Conservation (phyloP, 768 basidiomycete species). For the Suillus subluteus region DNA sequence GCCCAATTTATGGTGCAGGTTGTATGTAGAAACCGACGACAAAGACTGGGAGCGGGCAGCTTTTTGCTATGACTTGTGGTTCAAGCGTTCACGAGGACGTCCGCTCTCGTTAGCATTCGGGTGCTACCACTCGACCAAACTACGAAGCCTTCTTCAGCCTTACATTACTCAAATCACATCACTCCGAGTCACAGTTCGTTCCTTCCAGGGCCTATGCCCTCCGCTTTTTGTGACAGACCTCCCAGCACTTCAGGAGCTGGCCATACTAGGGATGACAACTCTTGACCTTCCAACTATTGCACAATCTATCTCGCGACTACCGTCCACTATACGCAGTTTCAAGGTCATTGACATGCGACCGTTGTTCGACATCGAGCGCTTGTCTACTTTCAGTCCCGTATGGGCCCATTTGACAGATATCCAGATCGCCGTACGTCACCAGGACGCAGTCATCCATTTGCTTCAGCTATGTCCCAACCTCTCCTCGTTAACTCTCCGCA, state of each 20-base stretch:
- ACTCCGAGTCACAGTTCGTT: neutral
- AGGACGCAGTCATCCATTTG: slow-evolving; percentile 13
- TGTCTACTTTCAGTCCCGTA: slow-evolving; percentile 20
- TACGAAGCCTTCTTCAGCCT: slow-evolving; percentile 22
- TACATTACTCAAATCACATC: slow-evolving; percentile 18
- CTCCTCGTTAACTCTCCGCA: slow-evolving; percentile 17
- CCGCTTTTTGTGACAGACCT: slow-evolving; percentile 9
- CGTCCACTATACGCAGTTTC: slow-evolving; percentile 1
- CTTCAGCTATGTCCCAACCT: slow-evolving; percentile 26
- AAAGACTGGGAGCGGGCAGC: slow-evolving; percentile 17
- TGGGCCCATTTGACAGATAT: slow-evolving; percentile 26
- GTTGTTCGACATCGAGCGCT: slow-evolving; percentile 11
- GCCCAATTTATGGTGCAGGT: slow-evolving; percentile 52
- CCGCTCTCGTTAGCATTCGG: slow-evolving; percentile 28
- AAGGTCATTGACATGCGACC: neutral
- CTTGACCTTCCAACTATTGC: neutral
- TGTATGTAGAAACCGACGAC: slow-evolving; percentile 24
- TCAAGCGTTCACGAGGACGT: slow-evolving; percentile 19
- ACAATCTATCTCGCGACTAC: slow-evolving; percentile 12
- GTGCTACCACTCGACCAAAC: neutral
- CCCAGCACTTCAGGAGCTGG: slow-evolving; percentile 22
- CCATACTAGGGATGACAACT: slow-evolving; percentile 9
- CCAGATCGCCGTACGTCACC: slow-evolving; percentile 6
- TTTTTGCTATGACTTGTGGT: slow-evolving; percentile 17
- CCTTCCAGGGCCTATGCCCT: neutral